A percentile compares a stretch with the other conserved stretches of the same genome.
phyloP scores from a whole-genome alignment of 1,139 yeast species.

The Meyerozyma smithsonii region DNA sequence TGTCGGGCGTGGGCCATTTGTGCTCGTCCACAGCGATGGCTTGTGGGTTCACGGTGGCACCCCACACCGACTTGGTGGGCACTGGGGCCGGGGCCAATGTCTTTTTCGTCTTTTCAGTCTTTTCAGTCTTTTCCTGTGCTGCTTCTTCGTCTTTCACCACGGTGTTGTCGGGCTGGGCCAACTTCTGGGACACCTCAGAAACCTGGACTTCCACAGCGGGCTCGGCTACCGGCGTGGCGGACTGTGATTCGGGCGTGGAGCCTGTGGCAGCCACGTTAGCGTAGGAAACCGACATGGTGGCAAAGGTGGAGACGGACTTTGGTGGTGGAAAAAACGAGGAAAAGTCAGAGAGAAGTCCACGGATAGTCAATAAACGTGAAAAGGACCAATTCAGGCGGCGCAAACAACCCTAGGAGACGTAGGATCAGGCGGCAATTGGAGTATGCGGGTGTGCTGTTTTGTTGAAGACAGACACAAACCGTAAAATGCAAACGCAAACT shows the following conservation, averaged over 20 bases:
- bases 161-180: slow-evolving; percentile 6
- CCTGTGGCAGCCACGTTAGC: slow-evolving; percentile 42
- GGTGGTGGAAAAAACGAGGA: background rate
- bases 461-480: background rate
- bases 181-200: slow-evolving; percentile 5
- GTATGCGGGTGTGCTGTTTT: background rate
- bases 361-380: background rate
- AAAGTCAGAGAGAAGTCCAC: background rate
- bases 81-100: slow-evolving; percentile 73
- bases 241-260: slow-evolving; percentile 6
- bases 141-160: slow-evolving; percentile 10
- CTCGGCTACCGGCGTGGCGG: background rate
- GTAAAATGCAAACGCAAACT: background rate
- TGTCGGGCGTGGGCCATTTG: slow-evolving; percentile 60
- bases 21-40: slow-evolving; percentile 34
- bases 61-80: slow-evolving; percentile 72
- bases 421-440: slow-evolving; percentile 1
- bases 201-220: background rate
- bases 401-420: background rate
- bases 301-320: background rate
- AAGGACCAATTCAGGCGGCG: background rate
- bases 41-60: slow-evolving; percentile 20
- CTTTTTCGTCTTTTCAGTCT: slow-evolving; percentile 25
- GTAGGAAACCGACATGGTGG: slow-evolving; percentile 23
- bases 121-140: slow-evolving; percentile 12